Percentiles rank a stretch among this genome's conserved stretches.
phyloP scores from a whole-genome alignment of 148 eudicot genomes.

The Spergularia bocconei region DNA sequence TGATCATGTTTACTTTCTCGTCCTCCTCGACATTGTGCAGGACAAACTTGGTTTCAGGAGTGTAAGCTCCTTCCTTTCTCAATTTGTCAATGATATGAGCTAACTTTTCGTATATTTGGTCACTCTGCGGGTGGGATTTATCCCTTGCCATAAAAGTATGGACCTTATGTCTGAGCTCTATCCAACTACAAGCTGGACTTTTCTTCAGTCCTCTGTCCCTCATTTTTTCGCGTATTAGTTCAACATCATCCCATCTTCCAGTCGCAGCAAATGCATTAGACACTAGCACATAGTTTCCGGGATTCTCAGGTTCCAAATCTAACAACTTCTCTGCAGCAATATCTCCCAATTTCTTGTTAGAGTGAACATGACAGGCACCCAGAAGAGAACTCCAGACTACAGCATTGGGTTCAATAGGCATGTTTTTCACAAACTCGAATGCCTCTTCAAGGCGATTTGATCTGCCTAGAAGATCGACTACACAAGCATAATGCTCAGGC shows the following conservation, averaged over 20 bases:
- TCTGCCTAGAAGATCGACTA: conserved; percentile 89
- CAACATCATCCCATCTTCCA: conserved; percentile 73
- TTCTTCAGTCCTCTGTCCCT: conserved; percentile 64
- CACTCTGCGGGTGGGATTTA: conserved; percentile 57
- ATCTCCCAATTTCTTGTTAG: conserved; percentile 50
- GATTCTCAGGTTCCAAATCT: conserved; percentile 59
- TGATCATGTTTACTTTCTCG: conserved; percentile 59
- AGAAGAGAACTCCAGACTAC: conserved; percentile 80
- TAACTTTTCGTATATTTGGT: conserved; percentile 52
- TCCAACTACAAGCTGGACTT: conserved; percentile 96
- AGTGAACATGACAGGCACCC: conserved; percentile 70
- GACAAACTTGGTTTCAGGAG: conserved; percentile 57
- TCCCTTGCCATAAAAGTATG: conserved; percentile 77
- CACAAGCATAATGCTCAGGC: conserved; percentile 85
- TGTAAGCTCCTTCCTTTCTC: conserved; percentile 62
- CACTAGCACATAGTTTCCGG: conserved; percentile 67
- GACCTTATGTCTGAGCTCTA: conserved; percentile 58
- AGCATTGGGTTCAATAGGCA: conserved; percentile 58
- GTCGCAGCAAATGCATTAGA: conserved; percentile 69
- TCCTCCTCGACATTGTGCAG: conserved; percentile 72
- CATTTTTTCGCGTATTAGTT: conserved; percentile 59
- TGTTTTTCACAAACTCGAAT: conserved; percentile 48
- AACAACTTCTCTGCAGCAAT: conserved; percentile 67
- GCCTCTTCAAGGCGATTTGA: conserved; percentile 81
- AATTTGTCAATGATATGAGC: conserved; percentile 40